Evolutionary conservation across 2,329 filamentous ascomycete genomes (phyloP), one percentile per base, ranked within the genome.

Genomic region (Fusarium sublunatum): DNA sequence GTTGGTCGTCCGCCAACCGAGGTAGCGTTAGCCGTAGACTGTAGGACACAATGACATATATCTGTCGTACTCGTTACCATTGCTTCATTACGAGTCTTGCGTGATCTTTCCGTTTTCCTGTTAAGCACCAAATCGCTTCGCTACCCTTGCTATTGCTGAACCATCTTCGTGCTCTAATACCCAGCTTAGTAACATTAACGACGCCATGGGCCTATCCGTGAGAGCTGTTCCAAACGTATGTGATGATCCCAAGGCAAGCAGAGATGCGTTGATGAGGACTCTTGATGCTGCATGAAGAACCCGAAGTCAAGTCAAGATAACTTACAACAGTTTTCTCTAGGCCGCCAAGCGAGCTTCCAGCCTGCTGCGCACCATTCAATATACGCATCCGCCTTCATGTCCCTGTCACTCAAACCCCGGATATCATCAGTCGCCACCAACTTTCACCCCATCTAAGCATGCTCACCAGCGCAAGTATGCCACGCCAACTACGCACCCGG

Each of bases 341-440:
- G 82, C 84, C 65, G 85, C 87, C 28, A 81, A 84, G 42, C 82
- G 88, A 66, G 91, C 91, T 13, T 79, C 88, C 57, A 91, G 84
- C 67, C 83, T 94, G 45, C 88, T 98, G 45, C 89, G 91, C 51
- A 93, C 94, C n/a, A 88, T 99, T 52, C 94, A 96, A 76, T 96
- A 90, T 75, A 90, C 90, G 2, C 94, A 95, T 74, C 93, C 92
- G 55, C 92, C 92, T 6, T 88, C 85, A 49, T 97, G 93, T 73
- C 95, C 95, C 2, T 98, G 95, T 77, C 95, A 99, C 75, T 91
- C 91, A 39, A 97, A 97, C 70, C 92, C 93, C 10, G 85, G 85
- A 48, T 88, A 94, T 74, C 91, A 94, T 69, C 88, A 93, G 75
- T 67, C 84, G 35, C 82, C 83, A 36, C 78, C 86, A 36, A 81